Evolutionary conservation across 192 early-diverging fungal species (phyloP).

Genomic region (Thamnidium elegans): DNA sequence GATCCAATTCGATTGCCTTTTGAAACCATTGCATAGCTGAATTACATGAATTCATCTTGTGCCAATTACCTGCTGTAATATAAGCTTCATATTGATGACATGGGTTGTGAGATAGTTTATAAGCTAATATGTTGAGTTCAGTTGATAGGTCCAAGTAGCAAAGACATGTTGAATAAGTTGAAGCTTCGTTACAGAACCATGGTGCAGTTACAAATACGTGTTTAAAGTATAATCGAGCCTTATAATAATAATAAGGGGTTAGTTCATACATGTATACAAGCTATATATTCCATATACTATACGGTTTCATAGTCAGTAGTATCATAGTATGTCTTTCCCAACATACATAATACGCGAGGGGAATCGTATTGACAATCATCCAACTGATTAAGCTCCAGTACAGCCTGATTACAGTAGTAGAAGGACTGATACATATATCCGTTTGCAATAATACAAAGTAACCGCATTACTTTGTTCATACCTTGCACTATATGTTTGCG

Average conservation of each 20-base stretch:
- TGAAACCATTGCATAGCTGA: conserved; percentile 31
- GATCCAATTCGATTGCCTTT: conserved; percentile 23
- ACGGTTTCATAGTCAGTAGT: conserved; percentile 26
- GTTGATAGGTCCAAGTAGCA: conserved; percentile 26
- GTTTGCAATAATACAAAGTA: conserved; percentile 5
- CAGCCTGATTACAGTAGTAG: conserved; percentile 23
- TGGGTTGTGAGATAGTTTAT: conserved; percentile 23
- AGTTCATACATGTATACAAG: background rate
- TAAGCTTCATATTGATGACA: conserved; percentile 31
- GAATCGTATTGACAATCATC: conserved; percentile 35
- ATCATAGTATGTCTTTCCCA: conserved; percentile 32
- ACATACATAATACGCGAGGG: conserved; percentile 17
- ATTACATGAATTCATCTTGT: conserved; percentile 12
- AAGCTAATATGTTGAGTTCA: conserved; percentile 30
- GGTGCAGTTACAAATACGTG: conserved; percentile 21
- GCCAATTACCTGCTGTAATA: conserved; percentile 35
- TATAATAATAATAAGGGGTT: background rate
- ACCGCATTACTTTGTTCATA: background rate
- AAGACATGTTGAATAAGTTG: conserved; percentile 31
- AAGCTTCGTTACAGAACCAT: conserved; percentile 32
- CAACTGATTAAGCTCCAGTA: conserved; percentile 19
- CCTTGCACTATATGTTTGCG: no score
- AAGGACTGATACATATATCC: conserved; percentile 28
- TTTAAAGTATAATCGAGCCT: conserved; percentile 22
- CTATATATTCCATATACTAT: background rate